Percentiles rank a stretch among this genome's conserved stretches.
Evolutionary conservation across 371 early-diverging fungal genomes (phyloP).

Genomic region (Mucor saturninus): DNA sequence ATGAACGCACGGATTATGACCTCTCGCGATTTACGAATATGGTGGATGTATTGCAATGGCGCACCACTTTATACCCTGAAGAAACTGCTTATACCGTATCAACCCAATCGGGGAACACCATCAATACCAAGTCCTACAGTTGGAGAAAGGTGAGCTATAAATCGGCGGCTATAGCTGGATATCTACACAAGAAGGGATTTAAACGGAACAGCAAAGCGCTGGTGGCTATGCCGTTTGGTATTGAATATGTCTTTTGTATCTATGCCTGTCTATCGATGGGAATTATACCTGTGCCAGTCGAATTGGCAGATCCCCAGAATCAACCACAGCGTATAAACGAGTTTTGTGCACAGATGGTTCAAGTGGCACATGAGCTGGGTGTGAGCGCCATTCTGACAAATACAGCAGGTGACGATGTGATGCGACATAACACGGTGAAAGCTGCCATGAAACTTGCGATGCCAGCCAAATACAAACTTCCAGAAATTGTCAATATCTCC

Average conservation of each 20-base stretch:
- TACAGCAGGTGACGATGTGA: slow-evolving; percentile 64
- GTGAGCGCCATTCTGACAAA: slow-evolving; percentile 66
- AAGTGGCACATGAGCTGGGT: slow-evolving; percentile 64
- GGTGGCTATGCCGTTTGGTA: slow-evolving; percentile 70
- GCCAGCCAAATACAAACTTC: slow-evolving; percentile 35
- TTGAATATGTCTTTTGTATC: slow-evolving; percentile 76
- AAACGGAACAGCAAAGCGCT: slow-evolving; percentile 67
- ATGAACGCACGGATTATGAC: slow-evolving; percentile 67
- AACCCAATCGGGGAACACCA: slow-evolving; percentile 17
- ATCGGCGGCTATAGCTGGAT: slow-evolving; percentile 68
- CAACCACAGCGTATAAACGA: slow-evolving; percentile 63
- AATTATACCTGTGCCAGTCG: slow-evolving; percentile 73
- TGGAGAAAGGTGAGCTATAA: slow-evolving; percentile 75
- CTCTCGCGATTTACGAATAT: slow-evolving; percentile 61
- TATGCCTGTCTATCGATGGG: slow-evolving; percentile 85
- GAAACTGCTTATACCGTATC: slow-evolving; percentile 59
- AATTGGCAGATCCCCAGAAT: slow-evolving; percentile 63
- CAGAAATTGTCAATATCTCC: slow-evolving; percentile 58
- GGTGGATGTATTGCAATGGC: slow-evolving; percentile 69
- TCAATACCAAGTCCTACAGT: slow-evolving; percentile 65
- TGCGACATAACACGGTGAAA: slow-evolving; percentile 61
- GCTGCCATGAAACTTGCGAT: slow-evolving; percentile 33
- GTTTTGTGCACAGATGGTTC: slow-evolving; percentile 67
- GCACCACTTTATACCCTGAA: slow-evolving; percentile 61
- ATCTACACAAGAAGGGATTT: slow-evolving; percentile 62